Conservation (phyloP, 2,329 filamentous ascomycete species). For the Cladophialophora chaetospira region DNA sequence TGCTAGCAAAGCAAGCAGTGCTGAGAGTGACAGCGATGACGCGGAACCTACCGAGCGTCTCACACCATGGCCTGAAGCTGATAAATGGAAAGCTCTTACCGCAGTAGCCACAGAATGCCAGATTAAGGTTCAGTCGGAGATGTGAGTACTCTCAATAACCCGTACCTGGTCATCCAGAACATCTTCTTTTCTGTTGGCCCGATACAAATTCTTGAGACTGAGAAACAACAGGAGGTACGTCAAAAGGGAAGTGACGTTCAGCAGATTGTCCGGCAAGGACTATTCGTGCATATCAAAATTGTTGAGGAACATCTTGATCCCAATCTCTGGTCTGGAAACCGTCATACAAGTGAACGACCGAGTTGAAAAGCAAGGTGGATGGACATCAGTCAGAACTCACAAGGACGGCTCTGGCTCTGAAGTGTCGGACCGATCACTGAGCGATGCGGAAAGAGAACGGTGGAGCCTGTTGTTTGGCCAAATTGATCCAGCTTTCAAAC, state of each 20-base stretch:
- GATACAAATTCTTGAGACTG: too few relatives aligned
- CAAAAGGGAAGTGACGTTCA: slow-evolving; percentile 72
- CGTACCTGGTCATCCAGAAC: too few relatives aligned
- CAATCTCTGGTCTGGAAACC: slow-evolving; percentile 18
- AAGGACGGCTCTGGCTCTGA: slow-evolving; percentile 10
- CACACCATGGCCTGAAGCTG: slow-evolving; percentile 33
- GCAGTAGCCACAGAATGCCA: slow-evolving; percentile 58
- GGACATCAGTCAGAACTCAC: slow-evolving; percentile 7
- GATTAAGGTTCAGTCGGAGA: slow-evolving; percentile 67
- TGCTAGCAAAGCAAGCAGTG: slow-evolving; percentile 34
- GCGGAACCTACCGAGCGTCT: background rate
- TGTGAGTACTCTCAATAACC: too few relatives aligned
- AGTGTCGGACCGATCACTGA: background rate
- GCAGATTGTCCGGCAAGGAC: slow-evolving; percentile 67
- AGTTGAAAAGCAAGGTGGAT: slow-evolving; percentile 24
- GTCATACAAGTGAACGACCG: slow-evolving; percentile 21
- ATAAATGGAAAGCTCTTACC: slow-evolving; percentile 44
- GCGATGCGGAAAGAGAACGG: slow-evolving; percentile 11
- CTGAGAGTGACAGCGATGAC: slow-evolving; percentile 16
- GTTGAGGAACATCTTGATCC: slow-evolving; percentile 21
- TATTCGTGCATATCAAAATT: slow-evolving; percentile 56
- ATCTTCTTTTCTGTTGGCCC: too few relatives aligned
- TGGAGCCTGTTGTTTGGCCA: slow-evolving; percentile 21
- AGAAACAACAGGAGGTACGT: too few relatives aligned
- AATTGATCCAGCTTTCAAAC: slow-evolving; percentile 6